Conservation (phyloP, 2,329 filamentous ascomycete species). For the Knoxdaviesia proteae region DNA sequence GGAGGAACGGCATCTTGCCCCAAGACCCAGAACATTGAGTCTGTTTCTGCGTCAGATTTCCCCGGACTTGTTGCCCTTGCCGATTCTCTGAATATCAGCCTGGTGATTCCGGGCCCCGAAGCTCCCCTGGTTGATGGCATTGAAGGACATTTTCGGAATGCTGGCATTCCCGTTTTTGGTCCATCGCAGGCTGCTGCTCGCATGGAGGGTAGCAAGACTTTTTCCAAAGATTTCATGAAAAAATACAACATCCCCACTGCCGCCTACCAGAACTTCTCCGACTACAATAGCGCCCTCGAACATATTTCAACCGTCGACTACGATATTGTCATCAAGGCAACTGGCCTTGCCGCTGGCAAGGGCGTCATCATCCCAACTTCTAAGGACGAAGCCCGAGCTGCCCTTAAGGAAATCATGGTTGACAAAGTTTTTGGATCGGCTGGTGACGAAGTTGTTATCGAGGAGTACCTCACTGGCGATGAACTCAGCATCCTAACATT, state of each 20-base stretch:
- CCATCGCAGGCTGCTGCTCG: conserved; percentile 65
- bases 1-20: conserved; percentile 57
- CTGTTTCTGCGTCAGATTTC: conserved; percentile 58
- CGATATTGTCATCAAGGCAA: conserved; percentile 81
- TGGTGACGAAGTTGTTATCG: conserved; percentile 81
- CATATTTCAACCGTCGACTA: conserved; percentile 56
- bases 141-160: conserved; percentile 56
- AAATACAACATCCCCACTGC: conserved; percentile 79
- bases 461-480: conserved; percentile 80
- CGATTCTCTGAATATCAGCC: conserved; percentile 49
- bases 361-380: conserved; percentile 75
- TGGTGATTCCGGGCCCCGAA: conserved; percentile 81
- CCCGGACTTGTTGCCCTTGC: conserved; percentile 56
- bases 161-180: conserved; percentile 65
- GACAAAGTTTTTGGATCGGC: conserved; percentile 70
- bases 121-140: conserved; percentile 85
- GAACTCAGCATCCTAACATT: conserved; percentile 85
- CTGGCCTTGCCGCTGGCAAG: conserved; percentile 80
- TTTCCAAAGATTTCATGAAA: conserved; percentile 96
- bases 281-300: conserved; percentile 48
- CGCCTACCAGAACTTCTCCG: conserved; percentile 69
- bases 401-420: conserved; percentile 77
- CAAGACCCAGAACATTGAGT: conserved; percentile 52
- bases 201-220: conserved; percentile 94
- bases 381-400: conserved; percentile 64